These are phyloP conservation scores for Cercospora brassicicola DNA, from an alignment of 2,329 filamentous ascomycete species.

Conservation along the genomic window DNA sequence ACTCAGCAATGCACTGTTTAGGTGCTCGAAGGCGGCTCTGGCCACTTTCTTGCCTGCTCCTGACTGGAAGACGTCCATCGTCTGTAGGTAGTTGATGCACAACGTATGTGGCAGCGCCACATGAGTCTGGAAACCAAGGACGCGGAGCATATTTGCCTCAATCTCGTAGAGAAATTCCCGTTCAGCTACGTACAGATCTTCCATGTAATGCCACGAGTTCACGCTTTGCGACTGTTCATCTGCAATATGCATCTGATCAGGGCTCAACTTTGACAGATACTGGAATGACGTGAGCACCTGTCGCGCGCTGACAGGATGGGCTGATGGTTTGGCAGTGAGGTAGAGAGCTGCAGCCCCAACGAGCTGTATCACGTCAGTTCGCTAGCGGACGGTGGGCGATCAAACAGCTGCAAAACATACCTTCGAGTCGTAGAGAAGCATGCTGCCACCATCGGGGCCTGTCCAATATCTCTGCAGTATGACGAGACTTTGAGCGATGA, in stretches of 20 bases:
- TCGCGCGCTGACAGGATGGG: constrained; percentile 71
- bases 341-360: constrained; percentile 80
- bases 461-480: constrained; percentile 80
- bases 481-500: constrained; percentile 81
- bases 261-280: constrained; percentile 68
- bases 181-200: constrained; percentile 67
- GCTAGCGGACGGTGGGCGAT: background rate
- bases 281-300: constrained; percentile 82
- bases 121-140: constrained; percentile 78
- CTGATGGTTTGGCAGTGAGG: constrained; percentile 78
- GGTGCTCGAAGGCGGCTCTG: constrained; percentile 67
- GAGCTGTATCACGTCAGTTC: constrained; percentile 55
- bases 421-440: constrained; percentile 56
- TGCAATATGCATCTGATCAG: constrained; percentile 48
- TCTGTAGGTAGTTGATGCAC: constrained; percentile 88
- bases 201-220: constrained; percentile 61
- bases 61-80: constrained; percentile 66
- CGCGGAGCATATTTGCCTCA: constrained; percentile 74
- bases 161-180: constrained; percentile 66
- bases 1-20: constrained; percentile 83
- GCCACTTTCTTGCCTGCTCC: constrained; percentile 56
- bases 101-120: constrained; percentile 83
- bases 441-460: constrained; percentile 53
- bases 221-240: constrained; percentile 11
- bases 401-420: constrained; percentile 26